A percentile compares a stretch with the other conserved stretches of the same genome.
These are phyloP conservation scores for Yamadazyma philogaea DNA, from an alignment of 805 yeast species.

Conservation along the genomic window DNA sequence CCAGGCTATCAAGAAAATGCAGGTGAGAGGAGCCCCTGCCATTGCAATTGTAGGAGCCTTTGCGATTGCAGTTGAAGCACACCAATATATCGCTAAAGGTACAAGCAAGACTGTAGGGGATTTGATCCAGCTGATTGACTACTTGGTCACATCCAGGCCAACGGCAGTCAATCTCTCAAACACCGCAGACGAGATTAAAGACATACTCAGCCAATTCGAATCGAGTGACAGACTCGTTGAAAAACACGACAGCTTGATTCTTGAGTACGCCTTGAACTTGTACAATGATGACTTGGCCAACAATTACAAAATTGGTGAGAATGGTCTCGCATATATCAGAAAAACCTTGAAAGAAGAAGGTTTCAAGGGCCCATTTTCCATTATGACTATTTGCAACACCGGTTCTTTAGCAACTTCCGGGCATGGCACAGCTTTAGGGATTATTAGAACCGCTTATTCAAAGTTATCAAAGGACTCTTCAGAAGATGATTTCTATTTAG, in stretches of 20 bases:
- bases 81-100: conserved; percentile 20
- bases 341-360: conserved; percentile 43
- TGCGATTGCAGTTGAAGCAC: conserved; percentile 71
- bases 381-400: conserved; percentile 91
- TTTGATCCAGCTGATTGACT: conserved; percentile 53
- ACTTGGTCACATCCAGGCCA: conserved; percentile 76
- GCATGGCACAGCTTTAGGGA: conserved; percentile 95
- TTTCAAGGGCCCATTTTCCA: conserved; percentile 67
- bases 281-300: conserved; percentile 76
- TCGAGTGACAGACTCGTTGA: conserved; percentile 21
- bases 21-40: conserved; percentile 98
- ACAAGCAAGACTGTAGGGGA: conserved; percentile 24
- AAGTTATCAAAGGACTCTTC: conserved; percentile 31
- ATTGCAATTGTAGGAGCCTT: conserved; percentile 93
- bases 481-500: conserved; percentile 45
- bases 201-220: conserved; percentile 19
- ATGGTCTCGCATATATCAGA: conserved; percentile 71
- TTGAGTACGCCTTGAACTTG: conserved; percentile 49
- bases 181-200: conserved; percentile 57
- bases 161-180: conserved; percentile 92
- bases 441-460: conserved; percentile 68
- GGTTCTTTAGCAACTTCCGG: conserved; percentile 98
- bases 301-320: conserved; percentile 72
- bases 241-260: conserved; percentile 30
- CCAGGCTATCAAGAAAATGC: conserved; percentile 83